phyloP scores from a whole-genome alignment of 2,329 filamentous ascomycete species.

The Arthroderma uncinatum region DNA sequence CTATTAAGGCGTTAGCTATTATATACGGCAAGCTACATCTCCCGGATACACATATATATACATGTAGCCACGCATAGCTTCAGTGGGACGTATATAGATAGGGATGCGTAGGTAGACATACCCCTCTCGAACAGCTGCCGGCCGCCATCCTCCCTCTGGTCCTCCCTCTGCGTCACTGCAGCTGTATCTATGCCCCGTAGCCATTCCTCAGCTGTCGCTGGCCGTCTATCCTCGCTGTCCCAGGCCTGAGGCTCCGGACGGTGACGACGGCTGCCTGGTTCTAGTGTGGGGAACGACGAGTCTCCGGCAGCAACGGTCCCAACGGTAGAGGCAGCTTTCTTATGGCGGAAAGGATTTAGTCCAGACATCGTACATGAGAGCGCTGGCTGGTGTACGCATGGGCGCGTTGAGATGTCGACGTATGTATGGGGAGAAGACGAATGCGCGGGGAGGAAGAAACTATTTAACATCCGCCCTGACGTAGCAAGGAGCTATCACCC shows the following conservation, averaged over 20 bases:
- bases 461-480: no score
- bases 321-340: constrained; percentile 23
- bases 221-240: background rate
- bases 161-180: background rate
- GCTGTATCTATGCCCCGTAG: background rate
- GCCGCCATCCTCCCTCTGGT: background rate
- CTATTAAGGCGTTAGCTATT: background rate
- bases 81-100: background rate
- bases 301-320: constrained; percentile 8
- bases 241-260: background rate
- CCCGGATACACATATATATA: background rate
- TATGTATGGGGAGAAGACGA: no score
- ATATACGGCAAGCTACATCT: background rate
- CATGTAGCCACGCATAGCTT: background rate
- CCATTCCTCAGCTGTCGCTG: background rate
- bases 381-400: constrained; percentile 2
- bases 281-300: constrained; percentile 17
- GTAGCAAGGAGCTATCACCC: no score
- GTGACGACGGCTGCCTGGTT: constrained; percentile 12
- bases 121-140: background rate
- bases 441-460: no score
- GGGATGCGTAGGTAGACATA: background rate
- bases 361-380: constrained; percentile 33
- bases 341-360: constrained; percentile 43
- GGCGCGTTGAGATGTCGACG: no score